Base-by-base conservation (phyloP, 176 grass and related monocot species). In the Chloris gayana region DNA sequence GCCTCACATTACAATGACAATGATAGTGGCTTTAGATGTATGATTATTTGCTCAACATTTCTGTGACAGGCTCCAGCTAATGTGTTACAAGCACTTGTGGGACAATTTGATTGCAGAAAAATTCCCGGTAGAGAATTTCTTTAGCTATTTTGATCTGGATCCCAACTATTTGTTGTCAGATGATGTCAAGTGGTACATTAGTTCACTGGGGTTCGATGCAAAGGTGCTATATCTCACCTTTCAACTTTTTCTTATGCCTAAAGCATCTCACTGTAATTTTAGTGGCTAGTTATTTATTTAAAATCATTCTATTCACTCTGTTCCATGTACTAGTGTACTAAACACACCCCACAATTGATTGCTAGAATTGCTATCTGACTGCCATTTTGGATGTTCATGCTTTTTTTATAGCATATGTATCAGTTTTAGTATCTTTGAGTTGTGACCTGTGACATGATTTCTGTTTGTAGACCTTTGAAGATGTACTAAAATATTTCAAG, bases 21-120 rank as follows among this genome's bases (percentile, higher is more conserved):
- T 2, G 46, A 25, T 79, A 59, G 31, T 0, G 59, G 22, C 24
- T 69, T 25, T 78, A 3, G 49, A 62, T 80, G 8, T 75, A 27
- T 74, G 13, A 78, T 63, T 59, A 67, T 74, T 44, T 77, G 44
- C 29, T 87, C 25, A 8, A 73, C 85, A 63, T 79, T 30, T 72
- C 83, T 83, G 47, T 86, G 69, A 34, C 72, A 98, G 95, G 79
- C 86, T 98, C 67, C 95, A 98, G 84, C 57, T 98, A 72, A 98
- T 98, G 95, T 98, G 92, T 85, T 98, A 95, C 65, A 98, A 98
- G 67, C 93, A 91, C 68, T 70, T 98, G 27, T 93, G 90, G 92
- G 92, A 97, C 71, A 92, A 82, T 72, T 93, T 82, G 71, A 91
- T 88, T 54, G 9, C 54, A 15, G 72, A 80, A 37, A 82, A 73